phyloP scores from a whole-genome alignment of 129 eudicot genomes.

The Apium graveolens region DNA sequence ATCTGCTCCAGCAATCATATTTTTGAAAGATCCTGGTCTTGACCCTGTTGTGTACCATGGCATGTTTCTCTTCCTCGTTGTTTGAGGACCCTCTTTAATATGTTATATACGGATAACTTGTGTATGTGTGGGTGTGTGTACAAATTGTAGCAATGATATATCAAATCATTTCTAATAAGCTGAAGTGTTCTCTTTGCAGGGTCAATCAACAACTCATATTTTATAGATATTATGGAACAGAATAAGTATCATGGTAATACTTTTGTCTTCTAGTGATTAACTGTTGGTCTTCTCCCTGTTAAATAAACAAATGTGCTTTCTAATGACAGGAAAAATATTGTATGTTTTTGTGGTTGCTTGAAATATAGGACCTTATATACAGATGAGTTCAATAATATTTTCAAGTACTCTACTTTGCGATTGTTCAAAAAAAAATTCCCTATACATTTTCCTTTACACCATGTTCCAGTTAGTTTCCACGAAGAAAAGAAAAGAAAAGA shows the following conservation, averaged over 20 bases:
- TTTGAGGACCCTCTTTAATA: neutral
- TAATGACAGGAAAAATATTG: neutral
- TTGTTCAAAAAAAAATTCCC: neutral
- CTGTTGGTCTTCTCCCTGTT: neutral
- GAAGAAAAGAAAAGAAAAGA: neutral
- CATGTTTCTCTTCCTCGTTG: constrained; percentile 16
- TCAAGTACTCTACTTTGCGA: neutral
- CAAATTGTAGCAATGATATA: neutral
- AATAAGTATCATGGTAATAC: constrained; percentile 77
- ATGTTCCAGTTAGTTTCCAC: neutral
- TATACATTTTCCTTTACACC: neutral
- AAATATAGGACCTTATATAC: neutral
- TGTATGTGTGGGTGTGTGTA: neutral
- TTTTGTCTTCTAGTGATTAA: neutral
- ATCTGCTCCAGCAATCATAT: constrained; percentile 88
- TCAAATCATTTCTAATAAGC: neutral
- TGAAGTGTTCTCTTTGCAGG: constrained; percentile 40
- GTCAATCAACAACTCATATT: constrained; percentile 50
- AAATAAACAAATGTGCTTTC: neutral
- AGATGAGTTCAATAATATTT: neutral
- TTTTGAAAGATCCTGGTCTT: constrained; percentile 85
- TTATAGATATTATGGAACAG: constrained; percentile 69
- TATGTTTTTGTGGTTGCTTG: neutral
- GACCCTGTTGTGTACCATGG: constrained; percentile 90
- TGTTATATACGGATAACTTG: neutral